Evolutionary conservation across 23 red algal genomes (phyloP).

Genomic region (Cyanidioschyzon merolae): DNA sequence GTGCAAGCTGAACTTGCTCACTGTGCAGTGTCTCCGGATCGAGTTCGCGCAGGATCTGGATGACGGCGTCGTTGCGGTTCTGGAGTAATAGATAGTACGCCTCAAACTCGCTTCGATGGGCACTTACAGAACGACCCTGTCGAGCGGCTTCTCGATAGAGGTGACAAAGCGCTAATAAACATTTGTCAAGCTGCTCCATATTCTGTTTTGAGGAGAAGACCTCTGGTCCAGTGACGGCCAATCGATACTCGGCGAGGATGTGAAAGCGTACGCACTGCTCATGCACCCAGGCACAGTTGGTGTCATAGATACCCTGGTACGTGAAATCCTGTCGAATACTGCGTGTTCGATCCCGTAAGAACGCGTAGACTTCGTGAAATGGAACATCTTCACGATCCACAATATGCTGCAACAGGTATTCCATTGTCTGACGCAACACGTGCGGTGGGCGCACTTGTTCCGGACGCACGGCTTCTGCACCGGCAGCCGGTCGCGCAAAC

Average conservation of each 20-base stretch:
- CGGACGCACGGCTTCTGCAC: constrained; percentile 50
- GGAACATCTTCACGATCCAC: constrained; percentile 20
- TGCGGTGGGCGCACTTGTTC: constrained; percentile 57
- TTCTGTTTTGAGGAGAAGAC: constrained; percentile 87
- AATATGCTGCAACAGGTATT: constrained; percentile 44
- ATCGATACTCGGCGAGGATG: constrained; percentile 55
- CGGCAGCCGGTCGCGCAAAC: constrained; percentile 74
- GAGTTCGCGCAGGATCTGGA: constrained; percentile 15
- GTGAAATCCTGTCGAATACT: constrained; percentile 88
- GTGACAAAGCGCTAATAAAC: constrained; percentile 70
- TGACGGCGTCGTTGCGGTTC: not conserved
- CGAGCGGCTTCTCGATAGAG: constrained; percentile 44
- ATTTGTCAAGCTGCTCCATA: constrained; percentile 93
- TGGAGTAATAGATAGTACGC: constrained; percentile 31
- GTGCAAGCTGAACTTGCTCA: not conserved
- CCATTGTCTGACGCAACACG: constrained; percentile 55
- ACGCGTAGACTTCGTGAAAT: constrained; percentile 69
- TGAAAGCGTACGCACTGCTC: constrained; percentile 90
- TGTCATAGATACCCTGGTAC: constrained; percentile 60
- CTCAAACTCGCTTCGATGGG: constrained; percentile 15
- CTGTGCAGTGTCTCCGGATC: not conserved
- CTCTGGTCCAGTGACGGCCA: constrained; percentile 36
- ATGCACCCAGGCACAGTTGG: constrained; percentile 42
- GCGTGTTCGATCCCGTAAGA: constrained; percentile 81
- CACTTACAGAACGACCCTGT: not conserved